A percentile compares a stretch with the other conserved stretches of the same genome.
These are phyloP conservation scores for Colletotrichum sp. DNA, from an alignment of 2,329 filamentous ascomycete species.

Conservation along the genomic window DNA sequence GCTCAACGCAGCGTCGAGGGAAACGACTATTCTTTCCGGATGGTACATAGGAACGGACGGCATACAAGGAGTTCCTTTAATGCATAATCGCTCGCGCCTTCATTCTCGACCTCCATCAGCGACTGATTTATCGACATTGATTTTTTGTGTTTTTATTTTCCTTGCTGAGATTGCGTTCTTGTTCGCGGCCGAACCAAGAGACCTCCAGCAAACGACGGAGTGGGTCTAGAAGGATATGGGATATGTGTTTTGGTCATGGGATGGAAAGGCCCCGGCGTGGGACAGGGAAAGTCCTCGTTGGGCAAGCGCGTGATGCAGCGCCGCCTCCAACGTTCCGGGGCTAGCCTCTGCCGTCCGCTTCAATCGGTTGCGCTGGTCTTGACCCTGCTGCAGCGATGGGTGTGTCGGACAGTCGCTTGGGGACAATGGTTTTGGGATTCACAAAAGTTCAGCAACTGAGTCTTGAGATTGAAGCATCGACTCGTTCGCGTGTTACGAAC, in stretches of 20 bases:
- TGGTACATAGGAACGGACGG: slow-evolving; percentile 21
- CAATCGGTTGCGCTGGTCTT: neutral
- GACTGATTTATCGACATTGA: neutral
- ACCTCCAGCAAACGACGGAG: slow-evolving; percentile 23
- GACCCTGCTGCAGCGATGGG: neutral
- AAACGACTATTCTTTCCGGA: neutral
- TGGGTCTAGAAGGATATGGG: neutral
- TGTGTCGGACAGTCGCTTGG: neutral
- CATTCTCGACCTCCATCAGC: slow-evolving; percentile 15
- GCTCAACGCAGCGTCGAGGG: slow-evolving; percentile 13
- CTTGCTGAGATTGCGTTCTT: neutral
- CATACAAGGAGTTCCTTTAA: slow-evolving; percentile 23
- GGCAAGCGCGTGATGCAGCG: neutral
- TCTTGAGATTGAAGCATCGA: slow-evolving; percentile 21
- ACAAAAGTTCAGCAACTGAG: slow-evolving; percentile 18
- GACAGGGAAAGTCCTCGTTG: neutral
- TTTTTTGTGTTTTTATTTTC: neutral
- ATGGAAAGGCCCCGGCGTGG: neutral
- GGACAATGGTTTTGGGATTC: neutral
- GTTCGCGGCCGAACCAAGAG: slow-evolving; percentile 4
- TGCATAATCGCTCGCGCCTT: slow-evolving; percentile 22
- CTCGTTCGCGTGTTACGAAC: slow-evolving; percentile 3
- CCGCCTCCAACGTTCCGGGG: neutral
- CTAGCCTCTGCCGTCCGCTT: neutral
- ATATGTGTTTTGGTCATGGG: neutral